Conservation (phyloP, 2,329 filamentous ascomycete genomes). For the Escovopsis sp. region DNA sequence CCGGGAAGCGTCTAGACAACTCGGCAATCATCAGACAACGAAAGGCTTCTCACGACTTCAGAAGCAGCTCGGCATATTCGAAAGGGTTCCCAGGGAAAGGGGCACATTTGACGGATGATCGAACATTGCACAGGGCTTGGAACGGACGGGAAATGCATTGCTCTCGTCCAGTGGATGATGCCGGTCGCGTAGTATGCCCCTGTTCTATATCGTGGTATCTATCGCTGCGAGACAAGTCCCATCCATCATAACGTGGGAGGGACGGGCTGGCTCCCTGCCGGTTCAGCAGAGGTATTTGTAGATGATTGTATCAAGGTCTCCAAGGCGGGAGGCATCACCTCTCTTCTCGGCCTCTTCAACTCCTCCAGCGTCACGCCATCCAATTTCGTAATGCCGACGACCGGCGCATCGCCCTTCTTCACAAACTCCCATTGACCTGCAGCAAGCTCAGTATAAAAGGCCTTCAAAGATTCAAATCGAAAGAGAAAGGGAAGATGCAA, state of each 20-base stretch:
- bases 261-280: slow-evolving; percentile 18
- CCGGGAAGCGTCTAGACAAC: too few relatives aligned
- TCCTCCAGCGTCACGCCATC: slow-evolving; percentile 71
- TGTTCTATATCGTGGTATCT: neutral
- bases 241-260: slow-evolving; percentile 16
- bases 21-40: too few relatives aligned
- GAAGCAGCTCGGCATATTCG: too few relatives aligned
- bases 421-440: slow-evolving; percentile 81
- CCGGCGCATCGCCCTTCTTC: slow-evolving; percentile 73
- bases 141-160: too few relatives aligned
- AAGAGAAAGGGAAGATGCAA: neutral
- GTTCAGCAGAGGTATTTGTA: slow-evolving; percentile 17
- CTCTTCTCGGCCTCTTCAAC: slow-evolving; percentile 63
- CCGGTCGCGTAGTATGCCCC: too few relatives aligned
- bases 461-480: too few relatives aligned
- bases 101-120: too few relatives aligned
- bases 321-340: slow-evolving; percentile 34
- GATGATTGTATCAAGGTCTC: slow-evolving; percentile 13
- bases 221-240: slow-evolving; percentile 3
- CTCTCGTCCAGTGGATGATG: too few relatives aligned
- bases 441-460: slow-evolving; percentile 9
- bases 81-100: too few relatives aligned
- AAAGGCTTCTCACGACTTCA: too few relatives aligned
- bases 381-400: slow-evolving; percentile 87
- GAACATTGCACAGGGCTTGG: too few relatives aligned